Evolutionary conservation across 2,329 filamentous ascomycete genomes (phyloP).

Genomic region (Triangularia verruculosa): DNA sequence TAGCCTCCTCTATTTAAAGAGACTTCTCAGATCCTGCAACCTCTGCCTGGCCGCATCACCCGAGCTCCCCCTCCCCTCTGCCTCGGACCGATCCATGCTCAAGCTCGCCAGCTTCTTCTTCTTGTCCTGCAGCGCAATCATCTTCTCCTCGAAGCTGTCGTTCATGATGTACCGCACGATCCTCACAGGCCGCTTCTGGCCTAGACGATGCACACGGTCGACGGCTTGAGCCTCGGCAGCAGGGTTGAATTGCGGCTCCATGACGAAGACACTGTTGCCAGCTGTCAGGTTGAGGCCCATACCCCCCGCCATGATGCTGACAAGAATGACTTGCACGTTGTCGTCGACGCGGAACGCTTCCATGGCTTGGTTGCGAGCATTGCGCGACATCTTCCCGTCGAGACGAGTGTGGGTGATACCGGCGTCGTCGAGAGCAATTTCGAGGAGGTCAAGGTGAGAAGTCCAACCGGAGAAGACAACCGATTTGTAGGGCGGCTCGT

Average conservation of each 20-base stretch:
- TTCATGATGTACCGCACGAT: conserved; percentile 89
- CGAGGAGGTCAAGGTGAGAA: conserved; percentile 86
- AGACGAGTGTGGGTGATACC: conserved; percentile 74
- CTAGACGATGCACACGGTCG: conserved; percentile 86
- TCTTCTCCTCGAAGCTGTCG: conserved; percentile 89
- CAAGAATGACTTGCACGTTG: conserved; percentile 73
- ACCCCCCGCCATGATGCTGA: conserved; percentile 89
- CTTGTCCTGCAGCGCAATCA: conserved; percentile 83
- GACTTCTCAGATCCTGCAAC: conserved; percentile 52
- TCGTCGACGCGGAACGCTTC: conserved; percentile 72
- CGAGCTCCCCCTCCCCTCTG: conserved; percentile 40
- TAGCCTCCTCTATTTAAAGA: conserved; percentile 41
- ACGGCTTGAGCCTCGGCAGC: conserved; percentile 92
- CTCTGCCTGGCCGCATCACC: conserved; percentile 45
- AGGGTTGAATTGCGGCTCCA: conserved; percentile 98
- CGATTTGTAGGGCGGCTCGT: conserved; percentile 78
- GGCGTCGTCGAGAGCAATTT: conserved; percentile 68
- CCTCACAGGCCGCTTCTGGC: conserved; percentile 84
- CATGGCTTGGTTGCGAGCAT: conserved; percentile 71
- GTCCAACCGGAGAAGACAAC: conserved; percentile 98
- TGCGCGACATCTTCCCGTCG: conserved; percentile 82
- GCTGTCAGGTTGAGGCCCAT: conserved; percentile 87
- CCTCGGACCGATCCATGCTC: conserved; percentile 69
- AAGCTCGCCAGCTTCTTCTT: conserved; percentile 89
- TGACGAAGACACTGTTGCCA: conserved; percentile 85